Conservation (phyloP, 2,329 filamentous ascomycete genomes). For the Fusarium sp. region DNA sequence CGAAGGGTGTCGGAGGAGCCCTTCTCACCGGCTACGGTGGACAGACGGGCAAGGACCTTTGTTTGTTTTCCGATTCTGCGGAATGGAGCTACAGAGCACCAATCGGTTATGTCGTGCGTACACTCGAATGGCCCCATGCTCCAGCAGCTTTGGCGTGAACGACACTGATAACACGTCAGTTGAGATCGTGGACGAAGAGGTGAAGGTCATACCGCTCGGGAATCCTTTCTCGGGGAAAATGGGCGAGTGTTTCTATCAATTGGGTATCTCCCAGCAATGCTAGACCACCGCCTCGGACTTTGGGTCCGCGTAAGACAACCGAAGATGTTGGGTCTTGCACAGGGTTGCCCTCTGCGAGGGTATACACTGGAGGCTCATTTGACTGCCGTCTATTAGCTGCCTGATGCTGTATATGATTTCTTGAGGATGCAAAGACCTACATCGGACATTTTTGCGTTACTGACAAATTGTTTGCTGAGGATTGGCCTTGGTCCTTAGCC, state of each 20-base stretch:
- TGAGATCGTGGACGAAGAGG: neutral
- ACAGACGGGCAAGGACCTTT: neutral
- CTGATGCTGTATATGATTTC: too few species aligned
- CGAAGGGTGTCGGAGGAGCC: constrained; percentile 9
- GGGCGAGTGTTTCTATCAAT: constrained; percentile 15
- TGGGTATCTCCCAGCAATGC: constrained; percentile 7
- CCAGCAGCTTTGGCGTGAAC: constrained; percentile 19
- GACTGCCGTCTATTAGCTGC: neutral
- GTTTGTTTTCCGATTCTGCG: constrained; percentile 12
- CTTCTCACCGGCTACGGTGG: constrained; percentile 5
- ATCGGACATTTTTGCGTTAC: neutral
- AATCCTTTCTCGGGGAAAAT: constrained; percentile 13
- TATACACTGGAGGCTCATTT: constrained; percentile 5
- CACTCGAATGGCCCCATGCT: constrained; percentile 17
- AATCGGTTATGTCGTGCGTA: constrained; percentile 16
- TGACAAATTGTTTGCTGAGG: neutral
- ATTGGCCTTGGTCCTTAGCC: neutral
- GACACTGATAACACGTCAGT: neutral
- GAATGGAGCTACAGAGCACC: constrained; percentile 14
- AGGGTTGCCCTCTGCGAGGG: constrained; percentile 13
- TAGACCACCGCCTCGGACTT: constrained; percentile 3
- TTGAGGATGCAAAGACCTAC: neutral
- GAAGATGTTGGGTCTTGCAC: constrained; percentile 17
- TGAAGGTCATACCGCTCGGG: neutral
- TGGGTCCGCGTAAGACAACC: neutral